phyloP scores from a whole-genome alignment of 148 eudicot species.

The Vaccinium corymbosum region DNA sequence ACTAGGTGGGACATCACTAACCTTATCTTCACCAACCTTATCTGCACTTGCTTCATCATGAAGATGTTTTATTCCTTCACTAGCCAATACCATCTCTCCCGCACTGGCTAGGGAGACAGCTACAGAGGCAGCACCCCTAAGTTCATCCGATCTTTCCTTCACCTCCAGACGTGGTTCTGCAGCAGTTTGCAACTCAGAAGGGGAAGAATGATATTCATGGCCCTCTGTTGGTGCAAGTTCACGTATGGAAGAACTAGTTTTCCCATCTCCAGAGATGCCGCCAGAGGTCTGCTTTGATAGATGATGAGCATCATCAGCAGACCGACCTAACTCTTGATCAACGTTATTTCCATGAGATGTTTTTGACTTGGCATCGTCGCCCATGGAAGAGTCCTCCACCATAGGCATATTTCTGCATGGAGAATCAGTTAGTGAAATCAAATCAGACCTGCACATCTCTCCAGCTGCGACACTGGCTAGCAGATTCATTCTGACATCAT shows the following conservation, averaged over 20 bases:
- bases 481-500: conserved; percentile 85
- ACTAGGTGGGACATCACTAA: conserved; percentile 17
- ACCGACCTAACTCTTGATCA: conserved; percentile 21
- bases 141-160: conserved; percentile 26
- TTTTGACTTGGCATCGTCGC: conserved; percentile 24
- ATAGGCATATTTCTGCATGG: conserved; percentile 33
- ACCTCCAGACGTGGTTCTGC: conserved; percentile 20
- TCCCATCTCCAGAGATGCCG: conserved; percentile 12
- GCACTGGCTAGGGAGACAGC: conserved; percentile 17
- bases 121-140: conserved; percentile 13
- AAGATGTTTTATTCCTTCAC: conserved; percentile 22
- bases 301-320: conserved; percentile 21
- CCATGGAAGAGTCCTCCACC: conserved; percentile 27
- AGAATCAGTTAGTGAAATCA: conserved; percentile 52
- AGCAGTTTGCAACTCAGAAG: conserved; percentile 25
- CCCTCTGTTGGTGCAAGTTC: conserved; percentile 12
- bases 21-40: conserved; percentile 19
- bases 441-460: conserved; percentile 54
- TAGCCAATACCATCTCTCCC: conserved; percentile 24
- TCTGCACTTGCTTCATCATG: conserved; percentile 19
- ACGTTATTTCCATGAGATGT: conserved; percentile 16
- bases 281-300: conserved; percentile 4
- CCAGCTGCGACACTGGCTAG: conserved; percentile 96
- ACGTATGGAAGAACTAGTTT: conserved; percentile 12
- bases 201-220: conserved; percentile 14